Percentiles rank a stretch among this genome's conserved stretches.
Conservation (phyloP, 352 stramenopile species). For the Phytophthora tentaculata region DNA sequence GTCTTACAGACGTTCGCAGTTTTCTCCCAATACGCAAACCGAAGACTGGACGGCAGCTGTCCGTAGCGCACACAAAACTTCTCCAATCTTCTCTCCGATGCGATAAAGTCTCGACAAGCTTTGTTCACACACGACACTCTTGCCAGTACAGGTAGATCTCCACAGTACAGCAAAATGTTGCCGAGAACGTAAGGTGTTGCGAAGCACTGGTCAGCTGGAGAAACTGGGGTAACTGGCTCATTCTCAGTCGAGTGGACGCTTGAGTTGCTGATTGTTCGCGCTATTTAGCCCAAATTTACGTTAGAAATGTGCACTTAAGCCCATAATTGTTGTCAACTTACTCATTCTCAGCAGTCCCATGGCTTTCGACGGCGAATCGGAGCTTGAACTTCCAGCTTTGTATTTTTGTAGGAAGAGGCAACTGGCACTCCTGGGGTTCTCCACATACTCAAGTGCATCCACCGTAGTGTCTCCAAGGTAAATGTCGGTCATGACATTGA, state of each 20-base stretch:
- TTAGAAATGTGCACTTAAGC: conserved; percentile 3
- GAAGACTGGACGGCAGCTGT: conserved; percentile 55
- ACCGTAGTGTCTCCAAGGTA: conserved; percentile 64
- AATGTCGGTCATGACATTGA: conserved; percentile 79
- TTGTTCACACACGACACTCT: conserved; percentile 63
- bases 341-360: conserved; percentile 52
- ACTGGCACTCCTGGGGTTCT: conserved; percentile 48
- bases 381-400: conserved; percentile 31
- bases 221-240: conserved; percentile 4
- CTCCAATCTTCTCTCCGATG: conserved; percentile 66
- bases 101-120: conserved; percentile 64
- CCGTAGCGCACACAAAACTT: conserved; percentile 88
- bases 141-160: conserved; percentile 56
- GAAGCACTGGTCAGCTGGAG: conserved; percentile 53
- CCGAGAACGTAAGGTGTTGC: conserved; percentile 70
- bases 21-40: conserved; percentile 84
- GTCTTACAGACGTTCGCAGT: conserved; percentile 44
- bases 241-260: conserved; percentile 30
- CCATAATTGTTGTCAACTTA: conserved; percentile 31
- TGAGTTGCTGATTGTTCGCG: conserved; percentile 37
- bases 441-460: conserved; percentile 52
- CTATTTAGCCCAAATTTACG: conserved; percentile 16
- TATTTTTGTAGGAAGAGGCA: conserved; percentile 71
- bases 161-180: conserved; percentile 76
- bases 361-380: conserved; percentile 32